Evolutionary conservation across 352 stramenopile species (phyloP).

Genomic region (Saprolegnia diclina): DNA sequence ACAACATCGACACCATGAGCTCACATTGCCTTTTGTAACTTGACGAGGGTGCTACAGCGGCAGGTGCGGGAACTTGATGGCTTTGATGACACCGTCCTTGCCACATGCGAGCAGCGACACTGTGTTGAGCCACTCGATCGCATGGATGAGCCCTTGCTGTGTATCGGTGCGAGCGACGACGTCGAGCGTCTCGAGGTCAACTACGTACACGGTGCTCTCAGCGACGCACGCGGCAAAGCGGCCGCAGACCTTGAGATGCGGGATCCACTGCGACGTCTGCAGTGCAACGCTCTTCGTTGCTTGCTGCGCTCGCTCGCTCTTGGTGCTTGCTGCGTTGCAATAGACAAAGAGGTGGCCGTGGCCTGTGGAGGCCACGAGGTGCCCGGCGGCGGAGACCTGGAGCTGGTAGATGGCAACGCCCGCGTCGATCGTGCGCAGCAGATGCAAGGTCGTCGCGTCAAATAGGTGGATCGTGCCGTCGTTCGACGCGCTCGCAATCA

Average conservation of each 20-base stretch:
- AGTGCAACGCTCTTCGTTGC: not conserved
- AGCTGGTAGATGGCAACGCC: conserved; percentile 50
- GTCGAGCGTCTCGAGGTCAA: conserved; percentile 39
- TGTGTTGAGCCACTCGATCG: conserved; percentile 40
- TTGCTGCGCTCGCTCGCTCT: conserved; percentile 27
- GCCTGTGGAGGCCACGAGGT: conserved; percentile 58
- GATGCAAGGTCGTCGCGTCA: conserved; percentile 36
- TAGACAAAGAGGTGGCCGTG: conserved; percentile 55
- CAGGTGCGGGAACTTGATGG: not conserved
- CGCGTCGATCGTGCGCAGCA: conserved; percentile 42
- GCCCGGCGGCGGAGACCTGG: conserved; percentile 32
- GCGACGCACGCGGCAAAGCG: conserved; percentile 47
- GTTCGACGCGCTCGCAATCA: conserved; percentile 65
- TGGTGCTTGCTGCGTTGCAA: conserved; percentile 26
- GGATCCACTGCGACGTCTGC: conserved; percentile 53
- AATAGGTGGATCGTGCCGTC: conserved; percentile 71
- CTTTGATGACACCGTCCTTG: conserved; percentile 66
- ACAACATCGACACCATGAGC: not conserved
- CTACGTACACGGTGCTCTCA: conserved; percentile 52
- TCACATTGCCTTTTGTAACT: not conserved
- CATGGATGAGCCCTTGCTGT: conserved; percentile 58
- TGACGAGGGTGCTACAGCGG: not conserved
- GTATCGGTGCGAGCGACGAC: conserved; percentile 42
- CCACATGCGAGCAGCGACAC: conserved; percentile 40
- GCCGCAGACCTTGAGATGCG: conserved; percentile 43